A percentile compares a stretch with the other conserved stretches of the same genome.
These are phyloP conservation scores for Arthromyces matolae DNA, from an alignment of 768 basidiomycete species.

Conservation along the genomic window DNA sequence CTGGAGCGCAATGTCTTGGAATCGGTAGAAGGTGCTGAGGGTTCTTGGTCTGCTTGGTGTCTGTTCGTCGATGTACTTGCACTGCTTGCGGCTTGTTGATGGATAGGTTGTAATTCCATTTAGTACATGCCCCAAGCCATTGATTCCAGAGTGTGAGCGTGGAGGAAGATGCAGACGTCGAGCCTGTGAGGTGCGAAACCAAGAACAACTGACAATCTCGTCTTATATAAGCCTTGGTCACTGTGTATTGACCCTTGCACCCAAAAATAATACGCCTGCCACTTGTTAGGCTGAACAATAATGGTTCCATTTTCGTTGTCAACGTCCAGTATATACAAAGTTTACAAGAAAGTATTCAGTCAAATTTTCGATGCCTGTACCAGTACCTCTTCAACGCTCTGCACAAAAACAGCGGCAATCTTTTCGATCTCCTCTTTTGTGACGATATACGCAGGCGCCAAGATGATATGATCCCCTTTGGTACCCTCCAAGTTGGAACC, in stretches of 20 bases:
- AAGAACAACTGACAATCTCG: conserved; percentile 30
- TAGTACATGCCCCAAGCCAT: conserved; percentile 87
- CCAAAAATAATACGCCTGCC: background rate
- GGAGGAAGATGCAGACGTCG: conserved; percentile 31
- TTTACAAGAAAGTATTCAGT: no score
- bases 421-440: conserved; percentile 63
- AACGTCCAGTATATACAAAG: no score
- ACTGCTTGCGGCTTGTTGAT: conserved; percentile 71
- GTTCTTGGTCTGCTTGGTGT: conserved; percentile 41
- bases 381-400: conserved; percentile 63
- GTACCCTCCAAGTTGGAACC: conserved; percentile 67
- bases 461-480: conserved; percentile 65
- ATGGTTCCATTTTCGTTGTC: no score
- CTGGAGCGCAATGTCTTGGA: conserved; percentile 66
- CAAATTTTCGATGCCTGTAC: no score
- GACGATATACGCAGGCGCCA: conserved; percentile 80
- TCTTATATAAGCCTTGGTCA: conserved; percentile 46
- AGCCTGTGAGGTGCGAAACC: conserved; percentile 29
- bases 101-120: conserved; percentile 84
- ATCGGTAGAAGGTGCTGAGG: conserved; percentile 40
- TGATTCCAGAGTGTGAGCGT: conserved; percentile 49
- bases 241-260: conserved; percentile 22
- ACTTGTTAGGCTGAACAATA: no score
- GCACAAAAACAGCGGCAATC: conserved; percentile 65
- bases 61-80: conserved; percentile 47